Evolutionary conservation across 257 asterid genomes (phyloP), one percentile per base, ranked within the genome.

Genomic region (Nicotiana tabacum): DNA sequence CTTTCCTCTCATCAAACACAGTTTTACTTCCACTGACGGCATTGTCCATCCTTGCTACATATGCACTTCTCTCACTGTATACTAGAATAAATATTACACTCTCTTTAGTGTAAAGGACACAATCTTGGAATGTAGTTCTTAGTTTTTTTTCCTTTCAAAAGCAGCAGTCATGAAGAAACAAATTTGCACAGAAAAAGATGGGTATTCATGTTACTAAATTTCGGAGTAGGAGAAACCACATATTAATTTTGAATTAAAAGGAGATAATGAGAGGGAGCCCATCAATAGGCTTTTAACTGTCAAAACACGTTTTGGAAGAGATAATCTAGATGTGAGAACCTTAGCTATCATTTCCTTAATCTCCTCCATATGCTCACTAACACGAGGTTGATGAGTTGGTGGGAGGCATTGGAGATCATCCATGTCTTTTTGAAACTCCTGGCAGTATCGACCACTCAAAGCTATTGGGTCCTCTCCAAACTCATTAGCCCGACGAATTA

Each of bases 321-420:
- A 74, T 24, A 12, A 48, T 74, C 43, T 48, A 74, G 43, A 74
- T 6, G 62, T 27, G 62, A 17, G 62, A 80, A 95, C 90, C 96
- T 95, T 82, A 64, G 91, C 89, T 72, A 93, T 92, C 98, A 93
- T 92, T 84, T 89, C 91, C 90, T 90, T 90, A 62, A 93, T 91
- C 66, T 93, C 92, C 69, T 91, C 96, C 83, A 91, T 91, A 77
- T 37, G 93, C 56, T 92, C 97, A 53, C 94, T 92, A 77, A 92
- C 97, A 39, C 93, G 92, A 43, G 98, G 94, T 85, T 93, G 95
- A 87, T 93, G 90, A 43, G 97, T 92, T 56, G 97, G 97, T 83
- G 81, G 81, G 81, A 91, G 95, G 91, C 97, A 92, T 81, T 92
- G 97, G 81, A 91, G 95, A 91, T 89, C 96, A 80, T 82, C 86